Evolutionary conservation across 768 basidiomycete species (phyloP).

Genomic region (Boletus rex-veris): DNA sequence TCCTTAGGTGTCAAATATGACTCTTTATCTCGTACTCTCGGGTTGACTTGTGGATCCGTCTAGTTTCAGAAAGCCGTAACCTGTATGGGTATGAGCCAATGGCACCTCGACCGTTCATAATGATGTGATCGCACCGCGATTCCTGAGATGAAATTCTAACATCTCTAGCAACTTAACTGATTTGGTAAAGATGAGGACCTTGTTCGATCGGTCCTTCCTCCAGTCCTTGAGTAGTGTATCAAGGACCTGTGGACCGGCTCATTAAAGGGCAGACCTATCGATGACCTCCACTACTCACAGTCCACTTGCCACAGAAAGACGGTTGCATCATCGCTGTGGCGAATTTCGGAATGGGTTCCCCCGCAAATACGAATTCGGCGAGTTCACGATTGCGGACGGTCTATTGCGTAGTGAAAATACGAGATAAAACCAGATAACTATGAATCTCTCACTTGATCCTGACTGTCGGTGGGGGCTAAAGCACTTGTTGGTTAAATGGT

Average conservation of each 20-base stretch:
- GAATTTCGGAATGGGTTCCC: slow-evolving; percentile 53
- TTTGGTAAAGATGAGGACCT: slow-evolving; percentile 92
- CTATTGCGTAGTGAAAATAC: slow-evolving; percentile 18
- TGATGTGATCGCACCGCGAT: slow-evolving; percentile 37
- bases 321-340: slow-evolving; percentile 60
- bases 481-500: background rate
- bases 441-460: slow-evolving; percentile 53
- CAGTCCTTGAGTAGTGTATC: slow-evolving; percentile 62
- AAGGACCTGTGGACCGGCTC: slow-evolving; percentile 51
- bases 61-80: slow-evolving; percentile 64
- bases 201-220: slow-evolving; percentile 66
- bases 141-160: slow-evolving; percentile 72
- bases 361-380: slow-evolving; percentile 59
- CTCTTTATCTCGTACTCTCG: slow-evolving; percentile 51
- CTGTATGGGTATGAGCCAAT: slow-evolving; percentile 24
- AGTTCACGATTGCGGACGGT: slow-evolving; percentile 58
- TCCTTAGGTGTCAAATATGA: background rate
- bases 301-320: slow-evolving; percentile 82
- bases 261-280: background rate
- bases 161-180: slow-evolving; percentile 87
- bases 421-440: background rate
- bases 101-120: background rate
- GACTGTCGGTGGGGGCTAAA: slow-evolving; percentile 62
- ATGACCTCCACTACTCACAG: slow-evolving; percentile 42
- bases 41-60: slow-evolving; percentile 71